Evolutionary conservation across 2,329 filamentous ascomycete genomes (phyloP).

Genomic region (Penicillium rolfsii): DNA sequence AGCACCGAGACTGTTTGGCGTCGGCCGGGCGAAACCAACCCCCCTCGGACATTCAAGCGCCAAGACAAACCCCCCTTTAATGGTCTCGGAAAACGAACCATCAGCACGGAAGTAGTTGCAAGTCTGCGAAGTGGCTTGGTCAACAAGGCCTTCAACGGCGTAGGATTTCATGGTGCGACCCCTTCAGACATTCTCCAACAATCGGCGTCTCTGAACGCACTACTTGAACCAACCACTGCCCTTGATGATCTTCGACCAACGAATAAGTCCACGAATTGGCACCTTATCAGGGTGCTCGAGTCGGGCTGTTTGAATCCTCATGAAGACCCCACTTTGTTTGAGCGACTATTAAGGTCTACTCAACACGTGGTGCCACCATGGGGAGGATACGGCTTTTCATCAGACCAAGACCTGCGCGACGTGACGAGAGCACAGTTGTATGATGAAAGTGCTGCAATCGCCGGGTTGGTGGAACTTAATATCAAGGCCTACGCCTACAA

Average conservation of each 20-base stretch:
- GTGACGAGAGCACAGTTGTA: constrained; percentile 37
- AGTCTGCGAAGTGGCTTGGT: constrained; percentile 59
- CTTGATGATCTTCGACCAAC: constrained; percentile 35
- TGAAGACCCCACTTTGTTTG: constrained; percentile 49
- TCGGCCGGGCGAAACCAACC: constrained; percentile 29
- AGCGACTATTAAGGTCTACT: constrained; percentile 43
- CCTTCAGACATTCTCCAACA: constrained; percentile 35
- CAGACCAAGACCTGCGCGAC: constrained; percentile 25
- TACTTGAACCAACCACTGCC: constrained; percentile 22
- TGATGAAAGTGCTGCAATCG: constrained; percentile 39
- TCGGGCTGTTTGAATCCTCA: constrained; percentile 52
- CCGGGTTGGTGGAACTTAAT: constrained; percentile 40
- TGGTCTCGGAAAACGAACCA: constrained; percentile 51
- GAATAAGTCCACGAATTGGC: constrained; percentile 39
- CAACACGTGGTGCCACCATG: constrained; percentile 39
- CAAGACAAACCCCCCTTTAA: constrained; percentile 36
- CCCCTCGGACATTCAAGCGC: constrained; percentile 22
- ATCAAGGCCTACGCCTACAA: constrained; percentile 32
- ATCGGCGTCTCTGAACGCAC: constrained; percentile 26
- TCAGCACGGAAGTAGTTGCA: constrained; percentile 62
- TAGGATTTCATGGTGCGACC: constrained; percentile 38
- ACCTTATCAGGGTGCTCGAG: constrained; percentile 56
- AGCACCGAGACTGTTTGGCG: constrained; percentile 43
- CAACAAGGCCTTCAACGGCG: constrained; percentile 49
- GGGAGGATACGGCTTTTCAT: constrained; percentile 28